Conservation (phyloP, 495 filamentous ascomycete species). For the Hypoxylon intermedium region DNA sequence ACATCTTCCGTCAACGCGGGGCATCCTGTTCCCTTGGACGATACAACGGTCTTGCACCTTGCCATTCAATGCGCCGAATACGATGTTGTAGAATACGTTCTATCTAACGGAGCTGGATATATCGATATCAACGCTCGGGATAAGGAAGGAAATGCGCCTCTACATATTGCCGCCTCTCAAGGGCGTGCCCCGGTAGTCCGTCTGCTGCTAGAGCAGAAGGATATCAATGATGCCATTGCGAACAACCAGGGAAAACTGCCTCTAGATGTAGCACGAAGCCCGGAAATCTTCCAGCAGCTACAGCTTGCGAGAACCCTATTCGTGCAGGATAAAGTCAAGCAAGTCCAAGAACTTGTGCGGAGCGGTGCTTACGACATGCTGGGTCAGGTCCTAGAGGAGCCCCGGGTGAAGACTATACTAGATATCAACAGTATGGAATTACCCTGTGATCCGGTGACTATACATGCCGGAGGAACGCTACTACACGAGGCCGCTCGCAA, state of each 20-base stretch:
- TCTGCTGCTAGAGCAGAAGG: constrained; percentile 76
- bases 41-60: constrained; percentile 87
- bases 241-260: constrained; percentile 88
- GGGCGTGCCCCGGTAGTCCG: constrained; percentile 80
- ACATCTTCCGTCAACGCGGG: constrained; percentile 60
- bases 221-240: constrained; percentile 87
- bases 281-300: constrained; percentile 93
- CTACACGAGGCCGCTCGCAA: constrained; percentile 92
- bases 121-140: constrained; percentile 90
- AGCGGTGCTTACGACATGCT: constrained; percentile 76
- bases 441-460: constrained; percentile 77
- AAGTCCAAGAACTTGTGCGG: constrained; percentile 78
- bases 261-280: constrained; percentile 85
- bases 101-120: constrained; percentile 70
- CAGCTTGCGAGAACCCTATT: constrained; percentile 91
- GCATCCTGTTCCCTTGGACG: constrained; percentile 63
- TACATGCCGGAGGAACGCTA: constrained; percentile 81
- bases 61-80: constrained; percentile 97
- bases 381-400: constrained; percentile 80
- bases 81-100: constrained; percentile 93
- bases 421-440: constrained; percentile 92
- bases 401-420: constrained; percentile 79
- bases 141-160: constrained; percentile 88
- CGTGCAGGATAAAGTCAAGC: constrained; percentile 81
- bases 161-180: constrained; percentile 86